These are phyloP conservation scores for Metroxylon sagu DNA, from an alignment of 176 grass and related monocot species.

Conservation along the genomic window DNA sequence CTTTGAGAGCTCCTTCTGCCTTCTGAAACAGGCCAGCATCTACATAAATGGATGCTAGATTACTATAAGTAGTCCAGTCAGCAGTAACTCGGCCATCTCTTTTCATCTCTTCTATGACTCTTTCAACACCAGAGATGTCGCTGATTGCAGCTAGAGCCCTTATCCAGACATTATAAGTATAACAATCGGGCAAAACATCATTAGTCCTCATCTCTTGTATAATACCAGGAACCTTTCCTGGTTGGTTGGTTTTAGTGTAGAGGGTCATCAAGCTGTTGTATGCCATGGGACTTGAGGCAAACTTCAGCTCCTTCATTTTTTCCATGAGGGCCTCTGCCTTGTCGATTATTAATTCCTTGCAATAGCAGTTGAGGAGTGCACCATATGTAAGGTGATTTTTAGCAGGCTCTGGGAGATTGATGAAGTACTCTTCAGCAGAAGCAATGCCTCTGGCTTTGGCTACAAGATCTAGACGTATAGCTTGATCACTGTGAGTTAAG, in stretches of 20 bases:
- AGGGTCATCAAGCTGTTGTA: constrained; percentile 93
- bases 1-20: constrained; percentile 73
- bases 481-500: constrained; percentile 72
- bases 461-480: constrained; percentile 71
- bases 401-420: constrained; percentile 76
- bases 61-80: constrained; percentile 98
- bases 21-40: constrained; percentile 63
- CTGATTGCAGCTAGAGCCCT: constrained; percentile 51
- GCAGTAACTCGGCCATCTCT: constrained; percentile 75
- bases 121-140: constrained; percentile 75
- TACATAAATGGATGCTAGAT: constrained; percentile 87
- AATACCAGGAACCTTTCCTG: constrained; percentile 51
- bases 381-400: constrained; percentile 94
- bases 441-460: constrained; percentile 70
- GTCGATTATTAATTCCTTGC: constrained; percentile 56
- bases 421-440: constrained; percentile 86
- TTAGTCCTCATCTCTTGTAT: constrained; percentile 84
- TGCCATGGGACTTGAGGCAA: constrained; percentile 72
- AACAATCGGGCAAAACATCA: constrained; percentile 73
- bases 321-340: constrained; percentile 68
- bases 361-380: constrained; percentile 84
- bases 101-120: constrained; percentile 91
- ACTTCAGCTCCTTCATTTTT: constrained; percentile 86
- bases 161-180: constrained; percentile 97
- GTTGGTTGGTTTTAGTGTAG: constrained; percentile 62